Evolutionary conservation across 2,329 filamentous ascomycete genomes (phyloP).

Genomic region (Lecanicillium sp.): DNA sequence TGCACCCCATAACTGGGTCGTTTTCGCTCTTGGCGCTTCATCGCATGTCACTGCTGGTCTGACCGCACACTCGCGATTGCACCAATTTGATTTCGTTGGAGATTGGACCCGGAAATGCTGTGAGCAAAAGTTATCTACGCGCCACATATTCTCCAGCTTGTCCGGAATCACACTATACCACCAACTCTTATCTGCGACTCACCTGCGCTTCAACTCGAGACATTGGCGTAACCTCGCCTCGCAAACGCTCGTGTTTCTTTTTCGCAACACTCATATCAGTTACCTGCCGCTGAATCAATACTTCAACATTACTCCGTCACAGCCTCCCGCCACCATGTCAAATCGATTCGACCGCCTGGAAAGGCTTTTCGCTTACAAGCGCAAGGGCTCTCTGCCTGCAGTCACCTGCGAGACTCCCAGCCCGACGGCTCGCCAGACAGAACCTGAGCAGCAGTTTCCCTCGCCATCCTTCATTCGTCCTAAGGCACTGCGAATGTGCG

Average conservation of each 20-base stretch:
- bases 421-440: slow-evolving; percentile 16
- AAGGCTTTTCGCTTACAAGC: slow-evolving; percentile 44
- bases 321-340: slow-evolving; percentile 37
- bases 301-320: neutral
- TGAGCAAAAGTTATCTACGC: neutral
- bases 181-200: neutral
- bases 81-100: neutral
- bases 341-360: slow-evolving; percentile 45
- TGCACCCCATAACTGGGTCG: neutral
- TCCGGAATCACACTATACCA: too few species aligned
- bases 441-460: slow-evolving; percentile 37
- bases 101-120: neutral
- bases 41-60: slow-evolving; percentile 9
- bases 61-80: slow-evolving; percentile 1
- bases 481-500: slow-evolving; percentile 48
- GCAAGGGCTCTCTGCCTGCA: slow-evolving; percentile 25
- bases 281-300: neutral
- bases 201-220: slow-evolving; percentile 10
- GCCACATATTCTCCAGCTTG: too few species aligned
- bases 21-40: neutral
- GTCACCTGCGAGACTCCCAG: slow-evolving; percentile 21
- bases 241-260: slow-evolving; percentile 11
- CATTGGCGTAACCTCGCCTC: slow-evolving; percentile 1
- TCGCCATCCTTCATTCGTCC: slow-evolving; percentile 51
- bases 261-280: too few species aligned